Conservation (phyloP, 2,329 filamentous ascomycete species). For the Fusarium virguliforme region DNA sequence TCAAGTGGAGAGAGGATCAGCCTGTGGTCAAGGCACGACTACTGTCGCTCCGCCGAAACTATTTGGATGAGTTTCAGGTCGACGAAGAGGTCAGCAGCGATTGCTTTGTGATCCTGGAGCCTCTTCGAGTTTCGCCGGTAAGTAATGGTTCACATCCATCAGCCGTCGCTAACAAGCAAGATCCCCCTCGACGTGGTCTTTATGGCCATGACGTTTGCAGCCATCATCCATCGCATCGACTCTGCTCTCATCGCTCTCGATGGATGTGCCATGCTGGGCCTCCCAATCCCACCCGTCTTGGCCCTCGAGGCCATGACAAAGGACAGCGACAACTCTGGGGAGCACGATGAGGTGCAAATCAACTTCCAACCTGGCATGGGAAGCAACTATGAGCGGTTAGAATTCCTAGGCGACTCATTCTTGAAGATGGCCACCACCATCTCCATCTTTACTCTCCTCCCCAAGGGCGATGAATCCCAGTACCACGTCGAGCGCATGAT, state of each 20-base stretch:
- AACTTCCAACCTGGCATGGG: constrained; percentile 91
- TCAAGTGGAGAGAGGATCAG: constrained; percentile 76
- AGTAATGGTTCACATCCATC: constrained; percentile 54
- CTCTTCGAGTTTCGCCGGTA: constrained; percentile 82
- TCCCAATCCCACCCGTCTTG: constrained; percentile 76
- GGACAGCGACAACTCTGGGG: constrained; percentile 87
- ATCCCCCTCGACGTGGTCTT: constrained; percentile 79
- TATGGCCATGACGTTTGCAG: constrained; percentile 83
- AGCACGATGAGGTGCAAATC: constrained; percentile 76
- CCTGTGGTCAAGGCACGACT: constrained; percentile 85
- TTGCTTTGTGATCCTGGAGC: constrained; percentile 83
- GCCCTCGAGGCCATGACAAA: constrained; percentile 95
- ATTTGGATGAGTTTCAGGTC: constrained; percentile 79
- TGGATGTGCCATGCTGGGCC: constrained; percentile 75
- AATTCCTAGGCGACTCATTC: constrained; percentile 94
- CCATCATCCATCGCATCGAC: constrained; percentile 88
- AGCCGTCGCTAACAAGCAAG: constrained; percentile 57
- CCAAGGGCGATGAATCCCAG: constrained; percentile 85
- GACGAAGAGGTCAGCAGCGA: constrained; percentile 62
- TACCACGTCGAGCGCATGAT: constrained; percentile 94
- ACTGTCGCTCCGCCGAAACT: constrained; percentile 84
- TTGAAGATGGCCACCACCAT: constrained; percentile 97
- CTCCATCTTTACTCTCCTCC: constrained; percentile 83
- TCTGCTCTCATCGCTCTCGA: constrained; percentile 86
- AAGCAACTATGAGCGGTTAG: constrained; percentile 93